Conservation (phyloP, 2,329 filamentous ascomycete species). For the Stromatinia cepivora region DNA sequence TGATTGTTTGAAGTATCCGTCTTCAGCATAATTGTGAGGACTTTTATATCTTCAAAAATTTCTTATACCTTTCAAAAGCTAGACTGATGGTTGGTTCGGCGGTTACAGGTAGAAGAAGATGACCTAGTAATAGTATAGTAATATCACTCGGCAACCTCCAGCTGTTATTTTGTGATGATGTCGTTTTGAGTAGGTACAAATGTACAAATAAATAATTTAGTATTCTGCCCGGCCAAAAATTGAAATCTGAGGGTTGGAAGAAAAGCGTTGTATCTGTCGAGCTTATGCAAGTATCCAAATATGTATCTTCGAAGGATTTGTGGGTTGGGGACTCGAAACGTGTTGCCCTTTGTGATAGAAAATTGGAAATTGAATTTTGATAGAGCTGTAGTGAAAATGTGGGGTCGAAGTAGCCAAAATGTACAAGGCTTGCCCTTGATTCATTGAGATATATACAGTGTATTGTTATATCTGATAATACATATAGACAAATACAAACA, state of each 20-base stretch:
- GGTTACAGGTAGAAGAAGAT: slow-evolving; percentile 2
- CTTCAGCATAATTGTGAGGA: slow-evolving; percentile 40
- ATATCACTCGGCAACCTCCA: background rate
- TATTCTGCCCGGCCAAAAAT: background rate
- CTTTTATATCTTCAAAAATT: slow-evolving; percentile 9
- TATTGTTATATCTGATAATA: background rate
- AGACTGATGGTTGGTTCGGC: slow-evolving; percentile 9
- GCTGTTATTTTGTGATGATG: background rate
- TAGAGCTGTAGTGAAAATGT: background rate
- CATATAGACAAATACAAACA: background rate
- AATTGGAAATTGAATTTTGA: slow-evolving; percentile 12
- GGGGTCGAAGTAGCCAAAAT: background rate
- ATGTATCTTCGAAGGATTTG: background rate
- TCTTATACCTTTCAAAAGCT: slow-evolving; percentile 1
- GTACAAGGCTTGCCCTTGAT: slow-evolving; percentile 14
- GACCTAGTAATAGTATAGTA: background rate
- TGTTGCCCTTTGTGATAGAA: slow-evolving; percentile 2
- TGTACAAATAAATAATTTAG: background rate
- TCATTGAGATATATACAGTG: background rate
- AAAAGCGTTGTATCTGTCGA: background rate
- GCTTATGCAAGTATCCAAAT: background rate
- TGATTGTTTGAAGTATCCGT: slow-evolving; percentile 38
- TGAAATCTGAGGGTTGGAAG: background rate
- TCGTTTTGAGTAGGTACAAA: background rate
- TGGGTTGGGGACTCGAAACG: background rate